A percentile compares a stretch with the other conserved stretches of the same genome.
phyloP scores from a whole-genome alignment of 2,329 filamentous ascomycete species.

The Penicillium polonicum region DNA sequence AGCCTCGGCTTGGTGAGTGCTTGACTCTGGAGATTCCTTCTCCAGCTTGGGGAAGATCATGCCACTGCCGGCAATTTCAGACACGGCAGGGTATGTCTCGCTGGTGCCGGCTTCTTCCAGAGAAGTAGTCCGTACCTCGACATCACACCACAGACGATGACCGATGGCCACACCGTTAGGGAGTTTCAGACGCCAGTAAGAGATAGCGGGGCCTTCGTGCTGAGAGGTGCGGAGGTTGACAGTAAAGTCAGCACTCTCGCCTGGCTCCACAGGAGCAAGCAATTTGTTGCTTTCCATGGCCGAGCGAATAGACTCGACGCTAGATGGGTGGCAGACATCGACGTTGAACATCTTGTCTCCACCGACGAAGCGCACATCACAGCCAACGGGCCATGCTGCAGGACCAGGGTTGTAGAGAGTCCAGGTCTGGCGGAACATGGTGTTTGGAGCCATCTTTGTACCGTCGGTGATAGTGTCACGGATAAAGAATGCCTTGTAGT shows the following conservation, averaged over 20 bases:
- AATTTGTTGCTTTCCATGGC: slow-evolving; percentile 82
- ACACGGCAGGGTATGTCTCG: slow-evolving; percentile 29
- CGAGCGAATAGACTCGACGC: slow-evolving; percentile 70
- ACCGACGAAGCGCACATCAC: slow-evolving; percentile 85
- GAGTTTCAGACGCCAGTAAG: slow-evolving; percentile 93
- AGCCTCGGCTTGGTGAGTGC: slow-evolving; percentile 62
- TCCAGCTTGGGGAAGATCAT: slow-evolving; percentile 98
- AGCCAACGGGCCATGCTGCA: slow-evolving; percentile 79
- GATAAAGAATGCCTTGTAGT: slow-evolving; percentile 67
- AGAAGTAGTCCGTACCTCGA: slow-evolving; percentile 58
- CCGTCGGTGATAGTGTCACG: slow-evolving; percentile 78
- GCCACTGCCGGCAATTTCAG: slow-evolving; percentile 54
- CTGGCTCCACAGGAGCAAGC: slow-evolving; percentile 66
- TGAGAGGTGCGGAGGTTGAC: slow-evolving; percentile 78
- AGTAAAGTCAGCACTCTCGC: slow-evolving; percentile 75
- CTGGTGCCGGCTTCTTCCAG: slow-evolving; percentile 15
- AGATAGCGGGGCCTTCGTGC: slow-evolving; percentile 76
- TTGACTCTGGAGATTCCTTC: slow-evolving; percentile 83
- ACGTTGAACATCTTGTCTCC: slow-evolving; percentile 96
- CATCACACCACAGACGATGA: slow-evolving; percentile 92
- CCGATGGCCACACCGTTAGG: slow-evolving; percentile 80
- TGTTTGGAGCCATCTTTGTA: slow-evolving; percentile 66
- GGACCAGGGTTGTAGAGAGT: slow-evolving; percentile 81
- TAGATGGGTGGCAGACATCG: slow-evolving; percentile 75
- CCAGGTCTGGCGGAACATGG: slow-evolving; percentile 87